These are phyloP conservation scores for Podosphaera fusca DNA, from an alignment of 2,329 filamentous ascomycete genomes.

Conservation along the genomic window DNA sequence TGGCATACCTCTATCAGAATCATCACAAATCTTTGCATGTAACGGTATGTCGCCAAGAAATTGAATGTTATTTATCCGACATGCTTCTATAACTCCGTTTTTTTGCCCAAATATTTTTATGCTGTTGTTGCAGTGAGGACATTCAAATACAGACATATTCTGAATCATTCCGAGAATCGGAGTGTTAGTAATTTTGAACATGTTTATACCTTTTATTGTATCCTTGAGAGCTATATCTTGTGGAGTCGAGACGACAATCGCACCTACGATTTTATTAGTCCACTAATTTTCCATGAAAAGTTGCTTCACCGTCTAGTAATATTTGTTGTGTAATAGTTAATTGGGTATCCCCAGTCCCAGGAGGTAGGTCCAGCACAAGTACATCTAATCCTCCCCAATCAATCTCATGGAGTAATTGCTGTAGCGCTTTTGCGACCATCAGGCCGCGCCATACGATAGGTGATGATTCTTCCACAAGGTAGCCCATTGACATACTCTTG, in stretches of 20 bases:
- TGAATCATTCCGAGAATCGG: conserved; percentile 71
- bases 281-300: conserved; percentile 1
- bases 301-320: conserved; percentile 46
- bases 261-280: conserved; percentile 23
- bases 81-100: conserved; percentile 43
- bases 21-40: conserved; percentile 65
- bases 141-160: conserved; percentile 74
- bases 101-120: conserved; percentile 53
- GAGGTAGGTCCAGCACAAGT: conserved; percentile 73
- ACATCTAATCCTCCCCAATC: conserved; percentile 81
- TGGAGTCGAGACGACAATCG: conserved; percentile 76
- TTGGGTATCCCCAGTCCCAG: conserved; percentile 87
- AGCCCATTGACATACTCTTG: conserved; percentile 98
- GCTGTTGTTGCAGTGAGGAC: conserved; percentile 51
- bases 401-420: conserved; percentile 86
- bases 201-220: conserved; percentile 72
- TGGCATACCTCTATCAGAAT: conserved; percentile 69
- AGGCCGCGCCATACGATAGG: conserved; percentile 87
- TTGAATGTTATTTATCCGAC: conserved; percentile 47
- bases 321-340: conserved; percentile 93
- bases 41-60: conserved; percentile 76
- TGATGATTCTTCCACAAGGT: conserved; percentile 55
- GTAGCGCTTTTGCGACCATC: conserved; percentile 94
- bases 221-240: conserved; percentile 85
- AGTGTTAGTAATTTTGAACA: conserved; percentile 62